Evolutionary conservation across 2,329 filamentous ascomycete genomes (phyloP).

Genomic region (Diaporthe ilicicola): DNA sequence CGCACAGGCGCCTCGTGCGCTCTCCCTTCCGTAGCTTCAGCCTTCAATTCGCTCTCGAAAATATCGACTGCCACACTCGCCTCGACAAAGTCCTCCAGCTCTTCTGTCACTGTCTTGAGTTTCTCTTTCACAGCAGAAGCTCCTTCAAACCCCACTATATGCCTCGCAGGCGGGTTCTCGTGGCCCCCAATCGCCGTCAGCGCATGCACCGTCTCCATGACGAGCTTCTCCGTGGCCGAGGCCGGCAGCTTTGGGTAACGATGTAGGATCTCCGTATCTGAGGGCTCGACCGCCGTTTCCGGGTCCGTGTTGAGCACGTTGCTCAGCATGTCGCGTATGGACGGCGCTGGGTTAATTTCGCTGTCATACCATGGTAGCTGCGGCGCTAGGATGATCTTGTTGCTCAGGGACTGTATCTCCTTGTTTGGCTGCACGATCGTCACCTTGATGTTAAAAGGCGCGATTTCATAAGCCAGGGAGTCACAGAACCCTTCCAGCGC

Average conservation of each 20-base stretch:
- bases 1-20: conserved; percentile 37
- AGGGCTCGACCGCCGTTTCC: conserved; percentile 58
- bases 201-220: conserved; percentile 90
- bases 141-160: conserved; percentile 93
- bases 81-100: conserved; percentile 95
- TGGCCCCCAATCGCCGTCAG: conserved; percentile 92
- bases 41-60: conserved; percentile 63
- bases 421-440: conserved; percentile 96
- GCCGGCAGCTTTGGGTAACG: conserved; percentile 79
- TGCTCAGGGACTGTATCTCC: conserved; percentile 87
- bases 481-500: conserved; percentile 96
- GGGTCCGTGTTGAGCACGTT: conserved; percentile 81
- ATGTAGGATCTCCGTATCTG: conserved; percentile 59
- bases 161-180: conserved; percentile 91
- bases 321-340: conserved; percentile 83
- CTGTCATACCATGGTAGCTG: conserved; percentile 72
- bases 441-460: conserved; percentile 95
- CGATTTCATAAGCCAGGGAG: conserved; percentile 93
- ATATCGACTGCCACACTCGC: conserved; percentile 88
- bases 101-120: conserved; percentile 93
- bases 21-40: conserved; percentile 57
- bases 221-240: conserved; percentile 74
- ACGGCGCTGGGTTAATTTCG: conserved; percentile 77
- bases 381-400: conserved; percentile 85
- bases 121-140: conserved; percentile 92